phyloP scores from a whole-genome alignment of 1,139 yeast genomes.

The Debaryomycetaceae sp. region DNA sequence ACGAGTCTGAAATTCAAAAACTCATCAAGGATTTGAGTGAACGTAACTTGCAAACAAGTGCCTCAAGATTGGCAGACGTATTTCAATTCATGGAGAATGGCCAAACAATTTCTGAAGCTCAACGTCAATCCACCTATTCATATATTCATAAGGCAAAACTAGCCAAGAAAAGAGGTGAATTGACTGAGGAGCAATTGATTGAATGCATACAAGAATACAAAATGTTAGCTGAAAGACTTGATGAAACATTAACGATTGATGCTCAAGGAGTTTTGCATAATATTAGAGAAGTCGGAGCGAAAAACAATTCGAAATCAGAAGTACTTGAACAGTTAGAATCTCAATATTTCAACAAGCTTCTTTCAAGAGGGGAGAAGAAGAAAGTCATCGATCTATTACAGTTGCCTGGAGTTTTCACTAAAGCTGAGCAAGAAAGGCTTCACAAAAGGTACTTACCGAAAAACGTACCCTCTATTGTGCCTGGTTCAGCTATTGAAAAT shows the following conservation, averaged over 20 bases:
- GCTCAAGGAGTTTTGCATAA: conserved; percentile 23
- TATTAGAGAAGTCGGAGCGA: conserved; percentile 17
- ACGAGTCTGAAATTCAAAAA: conserved; percentile 11
- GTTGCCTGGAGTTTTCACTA: conserved; percentile 34
- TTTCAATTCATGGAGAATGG: conserved; percentile 23
- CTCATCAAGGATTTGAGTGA: conserved; percentile 28
- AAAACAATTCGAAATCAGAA: conserved; percentile 15
- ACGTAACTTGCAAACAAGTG: conserved; percentile 34
- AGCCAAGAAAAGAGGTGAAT: conserved; percentile 35
- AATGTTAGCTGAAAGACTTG: conserved; percentile 21
- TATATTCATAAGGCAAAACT: conserved; percentile 48
- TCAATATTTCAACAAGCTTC: conserved; percentile 18
- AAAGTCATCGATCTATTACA: conserved; percentile 23
- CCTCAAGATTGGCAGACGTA: conserved; percentile 50
- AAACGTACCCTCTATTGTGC: conserved; percentile 31
- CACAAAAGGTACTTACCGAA: conserved; percentile 27
- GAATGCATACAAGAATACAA: conserved; percentile 19
- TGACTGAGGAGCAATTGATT: conserved; percentile 27
- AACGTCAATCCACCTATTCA: conserved; percentile 52
- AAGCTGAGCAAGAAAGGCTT: conserved; percentile 21
- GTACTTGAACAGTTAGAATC: conserved; percentile 16
- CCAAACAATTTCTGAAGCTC: conserved; percentile 49
- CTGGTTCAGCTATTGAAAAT: conserved; percentile 32
- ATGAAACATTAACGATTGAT: conserved; percentile 26
- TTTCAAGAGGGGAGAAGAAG: conserved; percentile 23